Base-by-base conservation (phyloP, 2,329 filamentous ascomycete genomes). In the Penicillium psychrosexuale region DNA sequence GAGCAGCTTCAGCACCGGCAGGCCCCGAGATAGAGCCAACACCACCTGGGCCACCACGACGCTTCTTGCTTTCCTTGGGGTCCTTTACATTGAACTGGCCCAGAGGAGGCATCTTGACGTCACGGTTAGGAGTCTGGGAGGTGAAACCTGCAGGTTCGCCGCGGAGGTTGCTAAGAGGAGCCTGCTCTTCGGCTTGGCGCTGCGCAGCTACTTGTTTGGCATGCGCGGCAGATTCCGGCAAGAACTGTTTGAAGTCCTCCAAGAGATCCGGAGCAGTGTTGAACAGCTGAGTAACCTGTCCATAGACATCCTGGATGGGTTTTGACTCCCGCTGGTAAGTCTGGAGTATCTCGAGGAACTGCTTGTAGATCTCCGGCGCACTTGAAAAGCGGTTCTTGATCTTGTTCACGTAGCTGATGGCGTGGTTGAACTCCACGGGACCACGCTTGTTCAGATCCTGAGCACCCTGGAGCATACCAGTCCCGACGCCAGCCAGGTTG, bases 361-460 rank as follows among this genome's bases (percentile, higher is more conserved):
- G 93, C 74, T 99, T 99, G 79, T 99, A 99, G 59, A 99, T 97
- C 72, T 99, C 94, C 7, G 94, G 94, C 61, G 96, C 92, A 67
- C 92, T 88, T 66, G 96, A 88, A 75, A 97, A 99, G 42, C 94
- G 93, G 71, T 97, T 99, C 91, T 99, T 99, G 68, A 99, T 99
- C 77, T 99, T 99, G 72, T 99, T 99, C 51, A 99, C 94, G 68
- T 99, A 99, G 72, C 92, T 97, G 61, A 99, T 99, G 0, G 94
- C 94, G 75, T 99, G 94, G 71, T 99, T 99, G 74, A 99, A 99
- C 70, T 99, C 94, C 17, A 99, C 94, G 1, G 94, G 94, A 0
- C 92, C 93, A 53, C 92, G 85, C 69, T 94, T 95, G 73, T 95
- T 92, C 70, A 90, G 65, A 49, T 79, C 80, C 53, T 78, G 75